phyloP scores from a whole-genome alignment of 179 eudicot species.

The Beta corolliflora region DNA sequence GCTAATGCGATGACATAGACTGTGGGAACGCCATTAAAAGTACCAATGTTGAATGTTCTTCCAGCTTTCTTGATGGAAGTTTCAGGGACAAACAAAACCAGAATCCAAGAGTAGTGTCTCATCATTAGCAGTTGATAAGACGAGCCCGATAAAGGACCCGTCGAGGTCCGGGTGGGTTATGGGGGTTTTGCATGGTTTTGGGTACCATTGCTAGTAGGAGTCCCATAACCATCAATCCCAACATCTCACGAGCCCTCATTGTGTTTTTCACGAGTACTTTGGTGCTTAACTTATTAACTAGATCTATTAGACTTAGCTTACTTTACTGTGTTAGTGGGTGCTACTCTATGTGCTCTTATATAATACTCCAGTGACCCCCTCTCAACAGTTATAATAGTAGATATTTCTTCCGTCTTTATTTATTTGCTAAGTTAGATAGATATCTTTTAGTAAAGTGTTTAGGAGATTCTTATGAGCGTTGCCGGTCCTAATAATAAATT shows the following conservation, averaged over 20 bases:
- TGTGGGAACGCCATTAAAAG: neutral
- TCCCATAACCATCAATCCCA: constrained; percentile 18
- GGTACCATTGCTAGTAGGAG: constrained; percentile 28
- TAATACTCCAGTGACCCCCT: neutral
- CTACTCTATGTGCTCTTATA: neutral
- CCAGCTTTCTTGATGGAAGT: neutral
- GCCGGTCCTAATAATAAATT: too few species aligned
- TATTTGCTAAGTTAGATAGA: too few species aligned
- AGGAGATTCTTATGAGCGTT: too few species aligned
- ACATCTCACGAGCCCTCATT: constrained; percentile 16
- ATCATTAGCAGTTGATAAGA: constrained; percentile 12
- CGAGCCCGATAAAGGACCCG: constrained; percentile 11
- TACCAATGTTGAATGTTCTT: constrained; percentile 1
- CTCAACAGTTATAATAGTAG: neutral
- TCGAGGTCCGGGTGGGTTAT: constrained; percentile 1
- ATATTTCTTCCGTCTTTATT: too few species aligned
- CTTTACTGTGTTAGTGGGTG: neutral
- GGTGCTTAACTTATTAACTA: neutral
- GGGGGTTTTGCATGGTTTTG: constrained; percentile 26
- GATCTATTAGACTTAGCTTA: neutral
- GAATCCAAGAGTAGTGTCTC: constrained; percentile 20
- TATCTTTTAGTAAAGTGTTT: too few species aligned
- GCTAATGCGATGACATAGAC: constrained; percentile 1
- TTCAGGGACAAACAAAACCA: constrained; percentile 9
- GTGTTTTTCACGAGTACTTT: neutral